These are phyloP conservation scores for Ustilago loliicola DNA, from an alignment of 1,284 basidiomycete genomes.

Conservation along the genomic window DNA sequence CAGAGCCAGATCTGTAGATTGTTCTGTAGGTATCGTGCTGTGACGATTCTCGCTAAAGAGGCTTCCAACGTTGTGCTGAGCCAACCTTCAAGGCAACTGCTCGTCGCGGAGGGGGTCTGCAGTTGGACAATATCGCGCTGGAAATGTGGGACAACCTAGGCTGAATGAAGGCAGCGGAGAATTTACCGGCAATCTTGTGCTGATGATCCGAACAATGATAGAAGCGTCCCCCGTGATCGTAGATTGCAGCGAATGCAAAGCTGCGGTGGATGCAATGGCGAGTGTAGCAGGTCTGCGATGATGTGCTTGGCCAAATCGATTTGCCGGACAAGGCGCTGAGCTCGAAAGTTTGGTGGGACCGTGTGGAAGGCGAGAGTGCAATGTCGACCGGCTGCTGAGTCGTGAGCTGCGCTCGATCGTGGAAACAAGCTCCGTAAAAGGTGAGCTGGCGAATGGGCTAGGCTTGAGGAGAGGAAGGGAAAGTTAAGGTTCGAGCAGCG, in stretches of 20 bases:
- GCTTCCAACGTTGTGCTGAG: neutral
- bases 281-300: neutral
- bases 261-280: neutral
- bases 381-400: neutral
- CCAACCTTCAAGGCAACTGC: neutral
- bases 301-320: neutral
- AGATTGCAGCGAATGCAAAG: slow-evolving; percentile 1
- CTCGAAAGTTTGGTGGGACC: slow-evolving; percentile 30
- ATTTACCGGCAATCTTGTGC: neutral
- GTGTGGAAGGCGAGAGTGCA: slow-evolving; percentile 1
- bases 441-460: slow-evolving; percentile 2
- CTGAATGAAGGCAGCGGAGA: neutral
- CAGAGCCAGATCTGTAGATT: slow-evolving; percentile 7
- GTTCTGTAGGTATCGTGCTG: neutral
- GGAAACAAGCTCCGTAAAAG: slow-evolving; percentile 4
- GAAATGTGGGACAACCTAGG: neutral
- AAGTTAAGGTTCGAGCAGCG: slow-evolving; percentile 43
- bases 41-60: neutral
- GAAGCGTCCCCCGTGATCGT: neutral
- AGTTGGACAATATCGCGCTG: neutral
- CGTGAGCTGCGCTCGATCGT: slow-evolving; percentile 7
- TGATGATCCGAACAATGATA: neutral
- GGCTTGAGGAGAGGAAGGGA: slow-evolving; percentile 3
- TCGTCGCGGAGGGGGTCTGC: neutral
- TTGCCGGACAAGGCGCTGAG: neutral